Evolutionary conservation across 441 rosid genomes (phyloP), one percentile per base, ranked within the genome.

Genomic region (Pelargonium citronellum): DNA sequence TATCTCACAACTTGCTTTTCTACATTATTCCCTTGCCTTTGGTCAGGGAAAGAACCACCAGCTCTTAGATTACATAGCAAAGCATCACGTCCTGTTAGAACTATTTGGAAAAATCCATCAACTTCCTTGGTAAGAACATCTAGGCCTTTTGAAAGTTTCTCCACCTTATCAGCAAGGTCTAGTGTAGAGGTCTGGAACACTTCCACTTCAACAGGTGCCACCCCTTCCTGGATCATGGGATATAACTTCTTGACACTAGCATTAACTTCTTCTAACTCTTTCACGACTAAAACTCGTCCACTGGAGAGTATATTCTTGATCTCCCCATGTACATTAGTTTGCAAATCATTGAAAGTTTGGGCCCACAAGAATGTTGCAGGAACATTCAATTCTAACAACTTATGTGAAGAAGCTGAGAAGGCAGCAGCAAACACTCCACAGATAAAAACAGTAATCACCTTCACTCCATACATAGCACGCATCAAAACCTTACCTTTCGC

Each of bases 391-490:
- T 81, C 85, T 11, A 87, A 34, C 74, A 89, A 79, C 71, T 77
- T 85, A 64, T 79, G 78, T 16, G 84, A 71, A 69, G 84, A 71
- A 69, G 89, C 87, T 17, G 99, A 83, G 77, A 91, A 89, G 2
- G 84, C 91, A 15, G 95, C 86, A 60, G 91, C 84, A 69, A 91
- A 87, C 12, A 89, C 83, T 67, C 91, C 79, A 51, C 87, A 90
- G 5, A 90, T 78, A 69, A 86, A 91, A 15, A 89, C 67, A 30
- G 96, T 91, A 73, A 80, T 81, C 69, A 89, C 96, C 84, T 91
- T 94, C 37, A 89, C 96, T 51, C 96, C 97, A 43, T 84, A 88
- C 77, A 94, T 74, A 22, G 97, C 97, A 0, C 85, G 88, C 96
- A 89, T 87, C 83, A 94, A 70, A 34, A 91, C 95, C 81, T 94